Base-by-base conservation (phyloP, 1,139 yeast genomes). In the Yamadazyma dushanensis region DNA sequence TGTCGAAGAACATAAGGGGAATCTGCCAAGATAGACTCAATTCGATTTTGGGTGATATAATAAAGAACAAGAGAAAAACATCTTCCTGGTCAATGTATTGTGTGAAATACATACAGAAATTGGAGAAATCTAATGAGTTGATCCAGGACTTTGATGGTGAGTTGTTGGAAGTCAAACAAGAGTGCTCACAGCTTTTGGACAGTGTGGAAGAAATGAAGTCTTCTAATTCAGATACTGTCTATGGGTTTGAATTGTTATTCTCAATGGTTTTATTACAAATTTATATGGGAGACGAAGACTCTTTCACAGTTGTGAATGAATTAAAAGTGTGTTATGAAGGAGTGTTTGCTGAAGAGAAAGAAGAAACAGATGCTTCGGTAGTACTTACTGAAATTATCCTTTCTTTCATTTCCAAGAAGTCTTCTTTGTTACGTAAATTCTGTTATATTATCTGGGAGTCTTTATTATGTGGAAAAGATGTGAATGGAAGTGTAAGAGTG, bases 261-360 rank as follows among this genome's bases (percentile, higher is more conserved):
- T 83, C 96, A 1, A 78, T 87, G 74, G 84, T 84, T 3, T 60
- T 89, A 31, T 57, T 92, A 18, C 96, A 89, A 54, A 70, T 90
- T 28, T 89, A 82, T 53, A 66, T 81, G 44, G 95, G 92, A 14
- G 89, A 82, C 49, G 80, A 76, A 36, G 97, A 90, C 44, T 83
- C 96, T 0, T 78, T 84, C 4, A 69, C 79, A 21, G 82, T 88
- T 16, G 67, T 89, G 28, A 82, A 80, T 26, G 98, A 90, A 53
- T 63, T 90, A 37, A 79, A 73, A 38, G 61, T 64, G 13, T 77
- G 80, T 40, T 79, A 70, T 45, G 69, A 70, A 25, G 40, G 34
- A 11, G 57, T 66, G 20, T 63, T 68, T 31, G 50, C 54, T 6
- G 46, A 49, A 2, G 42, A 43, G n/a, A 40, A 38, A 38, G 45